These are phyloP conservation scores for Zygosaccharomyces bailii DNA, from an alignment of 805 yeast genomes.

Conservation along the genomic window DNA sequence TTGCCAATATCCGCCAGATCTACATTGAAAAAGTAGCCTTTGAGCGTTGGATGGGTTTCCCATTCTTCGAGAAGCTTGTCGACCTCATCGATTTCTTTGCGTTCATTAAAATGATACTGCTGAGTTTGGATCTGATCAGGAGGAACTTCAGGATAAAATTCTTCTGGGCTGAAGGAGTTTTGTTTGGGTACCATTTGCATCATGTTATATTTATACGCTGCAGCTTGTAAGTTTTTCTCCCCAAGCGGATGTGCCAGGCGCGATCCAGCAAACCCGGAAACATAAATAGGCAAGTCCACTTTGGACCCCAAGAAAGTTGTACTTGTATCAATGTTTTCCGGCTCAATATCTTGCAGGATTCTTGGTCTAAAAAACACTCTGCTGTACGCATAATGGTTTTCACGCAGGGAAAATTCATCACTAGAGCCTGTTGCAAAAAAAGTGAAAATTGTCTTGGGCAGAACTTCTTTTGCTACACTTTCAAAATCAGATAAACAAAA, in stretches of 20 bases:
- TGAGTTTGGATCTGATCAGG: constrained; percentile 43
- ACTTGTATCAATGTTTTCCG: constrained; percentile 37
- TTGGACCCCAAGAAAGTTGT: constrained; percentile 50
- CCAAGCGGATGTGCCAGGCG: constrained; percentile 44
- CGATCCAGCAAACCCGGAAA: constrained; percentile 48
- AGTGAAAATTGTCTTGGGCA: constrained; percentile 39
- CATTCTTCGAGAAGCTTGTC: constrained; percentile 37
- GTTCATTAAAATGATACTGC: constrained; percentile 47
- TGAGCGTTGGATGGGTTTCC: constrained; percentile 39
- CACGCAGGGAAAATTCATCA: constrained; percentile 45
- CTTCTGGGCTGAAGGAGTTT: constrained; percentile 42
- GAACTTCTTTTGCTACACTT: constrained; percentile 35
- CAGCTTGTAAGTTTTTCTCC: constrained; percentile 26
- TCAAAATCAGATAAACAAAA: constrained; percentile 43
- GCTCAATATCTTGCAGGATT: constrained; percentile 35
- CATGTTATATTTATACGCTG: constrained; percentile 35
- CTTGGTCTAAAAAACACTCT: constrained; percentile 47
- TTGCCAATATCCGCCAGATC: constrained; percentile 55
- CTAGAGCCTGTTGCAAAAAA: constrained; percentile 49
- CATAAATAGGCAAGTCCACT: constrained; percentile 45
- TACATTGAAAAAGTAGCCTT: constrained; percentile 53
- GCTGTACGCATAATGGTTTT: constrained; percentile 42
- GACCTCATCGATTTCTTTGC: constrained; percentile 31
- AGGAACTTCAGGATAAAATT: constrained; percentile 38
- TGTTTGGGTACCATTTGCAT: constrained; percentile 48